phyloP scores from a whole-genome alignment of 345 rosid species.

The Eutrema yunnanense region DNA sequence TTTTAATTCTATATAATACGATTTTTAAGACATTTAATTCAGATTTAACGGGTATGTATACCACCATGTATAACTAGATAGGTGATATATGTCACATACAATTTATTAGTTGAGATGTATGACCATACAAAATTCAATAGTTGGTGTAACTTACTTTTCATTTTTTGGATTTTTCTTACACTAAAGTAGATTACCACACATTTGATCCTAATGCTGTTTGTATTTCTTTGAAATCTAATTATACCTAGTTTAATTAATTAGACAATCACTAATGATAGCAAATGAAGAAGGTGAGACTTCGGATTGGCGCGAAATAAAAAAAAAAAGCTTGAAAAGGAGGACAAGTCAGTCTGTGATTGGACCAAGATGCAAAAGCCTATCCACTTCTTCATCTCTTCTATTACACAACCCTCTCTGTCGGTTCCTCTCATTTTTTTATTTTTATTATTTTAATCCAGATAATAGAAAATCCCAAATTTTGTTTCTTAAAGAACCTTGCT shows the following conservation, averaged over 20 bases:
- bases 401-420: constrained; percentile 15
- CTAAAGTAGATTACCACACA: no score
- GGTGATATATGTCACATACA: no score
- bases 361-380: constrained; percentile 25
- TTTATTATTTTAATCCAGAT: not conserved
- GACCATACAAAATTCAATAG: no score
- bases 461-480: not conserved
- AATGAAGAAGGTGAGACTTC: constrained; percentile 12
- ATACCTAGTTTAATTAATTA: not conserved
- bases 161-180: no score
- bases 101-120: no score
- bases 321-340: not conserved
- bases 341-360: not conserved
- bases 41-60: no score
- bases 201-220: no score
- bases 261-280: not conserved
- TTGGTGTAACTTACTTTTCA: no score
- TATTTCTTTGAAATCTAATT: not conserved
- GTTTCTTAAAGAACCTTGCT: not conserved
- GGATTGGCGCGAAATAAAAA: constrained; percentile 28
- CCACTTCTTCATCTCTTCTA: constrained; percentile 9
- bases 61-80: no score
- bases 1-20: no score
- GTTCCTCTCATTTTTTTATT: constrained; percentile 2
- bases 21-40: no score